A percentile compares a stretch with the other conserved stretches of the same genome.
Conservation (phyloP, 73 alveolate species). For the Symbiodinium pilosum region DNA sequence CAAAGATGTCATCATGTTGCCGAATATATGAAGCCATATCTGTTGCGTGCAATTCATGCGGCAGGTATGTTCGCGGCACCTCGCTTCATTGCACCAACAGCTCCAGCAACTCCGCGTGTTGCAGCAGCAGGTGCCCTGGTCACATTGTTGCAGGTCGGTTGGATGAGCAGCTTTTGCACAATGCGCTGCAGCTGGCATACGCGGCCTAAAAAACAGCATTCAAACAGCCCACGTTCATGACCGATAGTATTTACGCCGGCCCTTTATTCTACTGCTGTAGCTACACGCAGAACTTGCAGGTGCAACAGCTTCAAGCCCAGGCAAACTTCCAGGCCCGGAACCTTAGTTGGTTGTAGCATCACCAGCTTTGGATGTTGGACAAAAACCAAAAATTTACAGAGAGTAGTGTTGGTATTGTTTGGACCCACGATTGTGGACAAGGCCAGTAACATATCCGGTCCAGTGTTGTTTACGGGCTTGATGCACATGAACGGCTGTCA, state of each 20-base stretch:
- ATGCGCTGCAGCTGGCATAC: neutral
- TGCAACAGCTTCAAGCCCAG: conserved; percentile 25
- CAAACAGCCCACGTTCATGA: no score
- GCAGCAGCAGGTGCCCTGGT: conserved; percentile 53
- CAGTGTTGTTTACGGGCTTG: no score
- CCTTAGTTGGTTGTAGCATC: no score
- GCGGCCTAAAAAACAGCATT: no score
- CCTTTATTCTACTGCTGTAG: no score
- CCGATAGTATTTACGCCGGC: no score
- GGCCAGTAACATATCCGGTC: no score
- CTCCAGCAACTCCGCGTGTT: conserved; percentile 67
- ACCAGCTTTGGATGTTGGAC: no score
- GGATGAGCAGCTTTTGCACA: neutral
- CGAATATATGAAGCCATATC: no score
- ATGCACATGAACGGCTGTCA: neutral
- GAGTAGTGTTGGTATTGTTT: no score
- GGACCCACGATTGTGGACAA: no score
- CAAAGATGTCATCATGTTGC: neutral
- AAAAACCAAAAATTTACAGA: no score
- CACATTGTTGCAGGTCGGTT: neutral
- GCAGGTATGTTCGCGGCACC: conserved; percentile 68
- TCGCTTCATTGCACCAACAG: conserved; percentile 71
- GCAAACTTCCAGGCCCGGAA: neutral
- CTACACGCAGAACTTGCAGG: conserved; percentile 51
- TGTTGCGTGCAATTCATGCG: neutral